phyloP scores from a whole-genome alignment of 129 eudicot genomes.

The Flaveria linearis region DNA sequence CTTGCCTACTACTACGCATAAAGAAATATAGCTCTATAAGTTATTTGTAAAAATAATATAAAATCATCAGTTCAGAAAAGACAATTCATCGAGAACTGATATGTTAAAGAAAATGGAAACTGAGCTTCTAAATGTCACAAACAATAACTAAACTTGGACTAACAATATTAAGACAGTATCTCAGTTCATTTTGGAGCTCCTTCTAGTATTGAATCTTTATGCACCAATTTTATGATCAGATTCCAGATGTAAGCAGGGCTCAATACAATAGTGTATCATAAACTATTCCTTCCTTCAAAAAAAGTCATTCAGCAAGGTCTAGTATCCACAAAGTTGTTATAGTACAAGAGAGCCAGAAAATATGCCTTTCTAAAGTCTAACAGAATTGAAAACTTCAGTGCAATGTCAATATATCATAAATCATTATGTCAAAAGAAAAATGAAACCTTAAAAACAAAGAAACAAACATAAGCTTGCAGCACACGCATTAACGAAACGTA shows the following conservation, averaged over 20 bases:
- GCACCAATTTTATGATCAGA: neutral
- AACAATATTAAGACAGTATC: neutral
- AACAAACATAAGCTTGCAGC: slow-evolving; percentile 2
- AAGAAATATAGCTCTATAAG: neutral
- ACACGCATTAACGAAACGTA: neutral
- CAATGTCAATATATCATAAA: too few species aligned
- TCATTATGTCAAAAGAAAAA: neutral
- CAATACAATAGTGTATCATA: neutral
- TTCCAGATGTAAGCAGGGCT: neutral
- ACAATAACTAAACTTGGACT: too few species aligned
- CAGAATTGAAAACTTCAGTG: too few species aligned
- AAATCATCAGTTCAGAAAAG: neutral
- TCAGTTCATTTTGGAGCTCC: neutral
- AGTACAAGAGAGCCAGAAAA: too few species aligned
- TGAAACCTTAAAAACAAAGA: neutral
- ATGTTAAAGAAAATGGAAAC: neutral
- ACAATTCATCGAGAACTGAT: neutral
- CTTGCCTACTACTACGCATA: slow-evolving; percentile 31
- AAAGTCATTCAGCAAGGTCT: too few species aligned
- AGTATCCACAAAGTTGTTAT: too few species aligned
- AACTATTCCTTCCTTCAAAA: neutral
- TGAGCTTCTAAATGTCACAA: too few species aligned
- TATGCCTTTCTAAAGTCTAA: too few species aligned
- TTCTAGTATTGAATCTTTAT: neutral
- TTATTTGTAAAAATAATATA: neutral